Evolutionary conservation across 495 filamentous ascomycete species (phyloP), one percentile per base, ranked within the genome.

Genomic region (Aspergillus coremiiformis): DNA sequence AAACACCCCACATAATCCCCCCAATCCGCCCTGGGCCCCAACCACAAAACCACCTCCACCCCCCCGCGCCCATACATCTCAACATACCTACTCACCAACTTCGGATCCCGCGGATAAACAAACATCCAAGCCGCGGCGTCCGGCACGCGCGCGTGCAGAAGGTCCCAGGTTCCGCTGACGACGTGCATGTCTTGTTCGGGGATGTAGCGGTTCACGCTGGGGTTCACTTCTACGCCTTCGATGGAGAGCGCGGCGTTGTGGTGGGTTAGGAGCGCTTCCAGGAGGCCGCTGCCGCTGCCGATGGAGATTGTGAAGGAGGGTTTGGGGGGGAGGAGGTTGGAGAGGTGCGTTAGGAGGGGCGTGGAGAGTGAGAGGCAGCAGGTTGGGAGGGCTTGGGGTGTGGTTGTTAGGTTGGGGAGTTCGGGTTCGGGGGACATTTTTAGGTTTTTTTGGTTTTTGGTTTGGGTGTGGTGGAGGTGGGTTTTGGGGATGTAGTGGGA

Each of bases 51-150:
- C 12, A 58, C 30, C 35, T 70, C 53, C 9, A 73, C 58, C 12
- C 48, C 41, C 2, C 55, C 42, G 44, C 54, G 43, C 0, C 57
- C 61, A 57, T 63, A 70, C 0, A 1, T 37, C 20, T 69, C 58
- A 20, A 79, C 39, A 55, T 81, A 82, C 37, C 63, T 71, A 1
- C 45, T 45, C 5, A 82, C 48, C 19, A 83, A 52, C 23, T 58
- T 64, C 4, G 70, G 64, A 12, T 78, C 63, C n/a, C 76, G 67
- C 1, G 79, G 79, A 47, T 82, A 83, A 10, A 82, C 72, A 63
- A 80, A 79, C 63, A 83, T 60, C 76, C 78, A 77, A 20, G 72
- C 68, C 0, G 42, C 42, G 2, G 77, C 77, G 19, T 65, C 52
- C 12, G 52, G 51, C 14, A 73, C 72, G 1, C 62, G 43, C 2